Conservation (phyloP, 2,329 filamentous ascomycete species). For the Talaromyces sp. region DNA sequence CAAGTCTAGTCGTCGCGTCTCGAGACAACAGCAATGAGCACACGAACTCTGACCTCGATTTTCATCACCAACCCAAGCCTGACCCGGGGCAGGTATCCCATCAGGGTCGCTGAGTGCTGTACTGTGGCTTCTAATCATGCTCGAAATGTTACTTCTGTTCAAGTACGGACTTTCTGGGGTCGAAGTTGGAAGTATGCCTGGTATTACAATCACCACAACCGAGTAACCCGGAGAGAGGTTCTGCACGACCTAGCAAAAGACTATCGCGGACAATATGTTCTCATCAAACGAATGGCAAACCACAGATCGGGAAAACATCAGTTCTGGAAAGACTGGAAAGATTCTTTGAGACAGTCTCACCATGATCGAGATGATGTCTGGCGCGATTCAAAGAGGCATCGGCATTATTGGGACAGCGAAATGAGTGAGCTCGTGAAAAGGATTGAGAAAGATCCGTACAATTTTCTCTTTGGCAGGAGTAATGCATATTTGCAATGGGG, state of each 20-base stretch:
- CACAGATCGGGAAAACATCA: neutral
- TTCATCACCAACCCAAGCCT: neutral
- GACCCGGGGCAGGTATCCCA: neutral
- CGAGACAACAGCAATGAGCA: constrained; percentile 4
- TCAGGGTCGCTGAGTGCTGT: neutral
- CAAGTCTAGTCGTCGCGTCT: neutral
- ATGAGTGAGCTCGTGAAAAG: constrained; percentile 35
- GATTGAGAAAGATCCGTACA: constrained; percentile 39
- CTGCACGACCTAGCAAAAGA: constrained; percentile 6
- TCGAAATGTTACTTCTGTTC: neutral
- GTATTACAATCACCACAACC: neutral
- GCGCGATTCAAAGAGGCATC: constrained; percentile 21
- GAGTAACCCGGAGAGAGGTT: neutral
- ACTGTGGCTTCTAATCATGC: neutral
- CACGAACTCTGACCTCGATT: neutral
- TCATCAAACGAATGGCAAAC: constrained; percentile 1
- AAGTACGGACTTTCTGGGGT: constrained; percentile 10
- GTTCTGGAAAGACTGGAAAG: constrained; percentile 3
- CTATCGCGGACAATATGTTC: neutral
- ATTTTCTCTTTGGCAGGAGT: constrained; percentile 39
- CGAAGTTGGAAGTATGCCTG: constrained; percentile 7
- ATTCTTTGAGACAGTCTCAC: neutral
- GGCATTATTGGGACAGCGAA: constrained; percentile 23
- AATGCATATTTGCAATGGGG: constrained; percentile 24
- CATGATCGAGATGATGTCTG: constrained; percentile 14